A percentile compares a stretch with the other conserved stretches of the same genome.
phyloP scores from a whole-genome alignment of 805 yeast genomes.

The Kluyveromyces nonfermentans region DNA sequence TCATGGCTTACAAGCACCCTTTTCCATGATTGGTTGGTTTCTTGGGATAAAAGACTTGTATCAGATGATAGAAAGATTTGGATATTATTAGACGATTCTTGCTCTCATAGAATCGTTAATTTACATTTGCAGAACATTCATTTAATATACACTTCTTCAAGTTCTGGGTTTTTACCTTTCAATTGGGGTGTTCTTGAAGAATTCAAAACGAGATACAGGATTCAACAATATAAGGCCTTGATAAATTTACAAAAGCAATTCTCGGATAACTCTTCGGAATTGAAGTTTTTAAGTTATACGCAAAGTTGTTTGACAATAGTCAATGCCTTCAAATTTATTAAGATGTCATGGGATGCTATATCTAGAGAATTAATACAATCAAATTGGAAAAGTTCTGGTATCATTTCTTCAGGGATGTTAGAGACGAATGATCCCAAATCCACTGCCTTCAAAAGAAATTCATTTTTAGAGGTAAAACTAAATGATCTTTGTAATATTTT shows the following conservation, averaged over 20 bases:
- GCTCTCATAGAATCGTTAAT: slow-evolving; percentile 51
- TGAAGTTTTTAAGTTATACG: slow-evolving; percentile 21
- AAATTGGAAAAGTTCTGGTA: slow-evolving; percentile 37
- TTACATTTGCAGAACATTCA: slow-evolving; percentile 37
- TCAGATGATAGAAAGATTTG: slow-evolving; percentile 43
- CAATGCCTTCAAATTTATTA: slow-evolving; percentile 50
- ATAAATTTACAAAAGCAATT: slow-evolving; percentile 24
- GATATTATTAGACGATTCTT: slow-evolving; percentile 50
- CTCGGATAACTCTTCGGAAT: slow-evolving; percentile 11
- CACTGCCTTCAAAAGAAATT: slow-evolving; percentile 29
- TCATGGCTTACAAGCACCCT: slow-evolving; percentile 56
- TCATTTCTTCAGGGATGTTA: slow-evolving; percentile 29
- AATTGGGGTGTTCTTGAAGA: slow-evolving; percentile 57
- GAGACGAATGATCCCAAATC: slow-evolving; percentile 22
- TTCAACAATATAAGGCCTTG: slow-evolving; percentile 42
- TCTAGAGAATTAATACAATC: slow-evolving; percentile 31
- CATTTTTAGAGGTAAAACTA: slow-evolving; percentile 34
- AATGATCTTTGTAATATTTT: slow-evolving; percentile 36
- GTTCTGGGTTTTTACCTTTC: slow-evolving; percentile 45
- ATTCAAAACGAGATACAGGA: slow-evolving; percentile 47
- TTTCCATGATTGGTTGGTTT: slow-evolving; percentile 52
- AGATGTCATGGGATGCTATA: slow-evolving; percentile 44
- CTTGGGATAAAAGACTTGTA: slow-evolving; percentile 47
- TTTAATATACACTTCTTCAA: slow-evolving; percentile 32
- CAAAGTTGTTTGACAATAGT: slow-evolving; percentile 42